Evolutionary conservation across 2,329 filamentous ascomycete genomes (phyloP).

Genomic region (Alternaria atra): DNA sequence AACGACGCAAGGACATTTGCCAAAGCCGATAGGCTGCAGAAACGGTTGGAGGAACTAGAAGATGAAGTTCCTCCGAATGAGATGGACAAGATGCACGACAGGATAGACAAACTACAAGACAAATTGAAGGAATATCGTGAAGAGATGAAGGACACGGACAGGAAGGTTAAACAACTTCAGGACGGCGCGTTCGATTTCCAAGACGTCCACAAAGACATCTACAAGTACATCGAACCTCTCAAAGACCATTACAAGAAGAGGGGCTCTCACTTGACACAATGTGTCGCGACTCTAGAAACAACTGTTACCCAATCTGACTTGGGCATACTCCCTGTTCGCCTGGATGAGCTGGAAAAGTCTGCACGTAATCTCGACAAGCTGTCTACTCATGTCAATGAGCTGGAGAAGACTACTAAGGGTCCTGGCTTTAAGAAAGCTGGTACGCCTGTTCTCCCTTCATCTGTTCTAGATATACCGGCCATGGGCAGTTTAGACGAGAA

Average conservation of each 20-base stretch:
- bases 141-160: neutral
- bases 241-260: neutral
- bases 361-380: neutral
- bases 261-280: neutral
- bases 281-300: neutral
- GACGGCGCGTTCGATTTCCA: neutral
- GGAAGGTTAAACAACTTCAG: neutral
- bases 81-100: neutral
- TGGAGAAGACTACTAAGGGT: neutral
- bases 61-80: neutral
- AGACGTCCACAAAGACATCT: neutral
- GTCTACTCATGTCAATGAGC: neutral
- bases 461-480: neutral
- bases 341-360: neutral
- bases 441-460: neutral
- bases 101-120: neutral
- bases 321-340: neutral
- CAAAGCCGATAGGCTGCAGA: neutral
- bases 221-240: neutral
- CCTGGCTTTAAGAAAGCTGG: neutral
- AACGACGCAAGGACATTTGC: neutral
- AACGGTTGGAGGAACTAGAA: neutral
- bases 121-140: neutral
- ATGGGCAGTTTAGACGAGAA: neutral
- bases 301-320: neutral